Evolutionary conservation across 768 basidiomycete genomes (phyloP).

Genomic region (Rhizopogon roseolus): DNA sequence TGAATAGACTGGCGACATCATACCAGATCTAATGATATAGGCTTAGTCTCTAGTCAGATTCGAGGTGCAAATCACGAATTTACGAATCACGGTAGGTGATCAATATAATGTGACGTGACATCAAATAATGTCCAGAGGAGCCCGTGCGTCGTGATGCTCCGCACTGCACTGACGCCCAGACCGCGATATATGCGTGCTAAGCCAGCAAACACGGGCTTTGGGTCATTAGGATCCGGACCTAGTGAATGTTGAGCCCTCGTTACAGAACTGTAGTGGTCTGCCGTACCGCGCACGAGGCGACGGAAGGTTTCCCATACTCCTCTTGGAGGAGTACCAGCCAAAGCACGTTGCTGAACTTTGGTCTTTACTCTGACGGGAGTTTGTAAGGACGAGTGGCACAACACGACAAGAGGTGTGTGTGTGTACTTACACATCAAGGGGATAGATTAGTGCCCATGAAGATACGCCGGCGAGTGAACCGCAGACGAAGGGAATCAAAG

Average conservation of each 20-base stretch:
- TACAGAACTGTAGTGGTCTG: neutral
- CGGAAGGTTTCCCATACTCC: conserved; percentile 68
- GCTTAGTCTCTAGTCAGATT: conserved; percentile 13
- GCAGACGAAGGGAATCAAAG: conserved; percentile 85
- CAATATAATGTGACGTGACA: conserved; percentile 69
- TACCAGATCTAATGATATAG: conserved; percentile 21
- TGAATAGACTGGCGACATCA: conserved; percentile 4
- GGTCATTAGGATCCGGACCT: conserved; percentile 79
- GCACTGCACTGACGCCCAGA: conserved; percentile 86
- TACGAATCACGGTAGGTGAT: conserved; percentile 40
- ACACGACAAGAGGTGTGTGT: neutral
- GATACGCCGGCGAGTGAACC: conserved; percentile 88
- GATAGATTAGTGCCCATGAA: conserved; percentile 90
- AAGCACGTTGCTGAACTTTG: conserved; percentile 88
- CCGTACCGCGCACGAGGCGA: conserved; percentile 75
- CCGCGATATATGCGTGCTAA: conserved; percentile 87
- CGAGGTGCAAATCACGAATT: neutral
- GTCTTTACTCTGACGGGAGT: conserved; percentile 72
- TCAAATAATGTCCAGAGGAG: conserved; percentile 94
- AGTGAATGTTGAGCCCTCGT: conserved; percentile 2
- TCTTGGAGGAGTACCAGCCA: conserved; percentile 73
- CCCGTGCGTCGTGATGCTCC: conserved; percentile 92
- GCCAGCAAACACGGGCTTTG: conserved; percentile 73
- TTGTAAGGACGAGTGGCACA: neutral
- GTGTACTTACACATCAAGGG: conserved; percentile 76